These are phyloP conservation scores for Lactarius akahatsu DNA, from an alignment of 768 basidiomycete genomes.

Conservation along the genomic window DNA sequence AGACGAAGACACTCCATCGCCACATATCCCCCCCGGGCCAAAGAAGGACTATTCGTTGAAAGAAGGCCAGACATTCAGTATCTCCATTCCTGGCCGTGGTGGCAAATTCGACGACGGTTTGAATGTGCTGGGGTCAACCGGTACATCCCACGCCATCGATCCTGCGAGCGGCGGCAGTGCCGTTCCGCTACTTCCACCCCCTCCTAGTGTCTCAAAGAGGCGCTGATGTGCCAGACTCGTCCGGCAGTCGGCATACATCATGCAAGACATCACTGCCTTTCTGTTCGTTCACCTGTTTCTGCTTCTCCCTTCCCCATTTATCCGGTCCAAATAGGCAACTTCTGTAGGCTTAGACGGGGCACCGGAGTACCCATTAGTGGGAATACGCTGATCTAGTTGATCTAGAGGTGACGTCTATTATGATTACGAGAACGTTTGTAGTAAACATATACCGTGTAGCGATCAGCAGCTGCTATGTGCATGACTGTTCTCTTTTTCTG, in stretches of 20 bases:
- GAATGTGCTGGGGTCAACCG: constrained; percentile 32
- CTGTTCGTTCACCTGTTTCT: not conserved
- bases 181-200: constrained; percentile 80
- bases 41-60: constrained; percentile 95
- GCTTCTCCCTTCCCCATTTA: not conserved
- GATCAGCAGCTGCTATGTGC: too few relatives aligned
- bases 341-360: not conserved
- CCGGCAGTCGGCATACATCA: not conserved
- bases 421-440: not conserved
- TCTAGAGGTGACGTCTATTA: not conserved
- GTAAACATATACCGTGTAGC: not conserved
- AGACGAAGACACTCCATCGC: constrained; percentile 49
- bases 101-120: constrained; percentile 41
- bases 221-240: constrained; percentile 31
- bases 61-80: constrained; percentile 93
- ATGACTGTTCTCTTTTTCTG: too few relatives aligned
- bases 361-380: not conserved
- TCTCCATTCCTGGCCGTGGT: constrained; percentile 80
- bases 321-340: not conserved
- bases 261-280: not conserved
- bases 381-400: not conserved
- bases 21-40: constrained; percentile 70
- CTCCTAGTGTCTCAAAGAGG: constrained; percentile 62
- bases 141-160: constrained; percentile 19
- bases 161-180: constrained; percentile 37